phyloP scores from a whole-genome alignment of 73 alveolate species.

The Tetrahymena thermophila region DNA sequence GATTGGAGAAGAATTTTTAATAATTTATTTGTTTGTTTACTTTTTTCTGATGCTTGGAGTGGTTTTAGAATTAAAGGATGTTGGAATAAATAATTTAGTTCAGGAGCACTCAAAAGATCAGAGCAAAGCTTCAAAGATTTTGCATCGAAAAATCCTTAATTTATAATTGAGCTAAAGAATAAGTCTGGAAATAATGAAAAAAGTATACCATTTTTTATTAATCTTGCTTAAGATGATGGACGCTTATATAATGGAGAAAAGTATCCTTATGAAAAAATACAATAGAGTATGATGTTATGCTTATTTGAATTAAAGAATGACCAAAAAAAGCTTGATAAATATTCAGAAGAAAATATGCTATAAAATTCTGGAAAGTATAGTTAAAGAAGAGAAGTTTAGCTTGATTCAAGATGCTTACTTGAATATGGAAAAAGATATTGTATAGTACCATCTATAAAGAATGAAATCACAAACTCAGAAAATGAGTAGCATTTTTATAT shows the following conservation, averaged over 20 bases:
- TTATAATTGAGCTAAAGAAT: slow-evolving; percentile 29
- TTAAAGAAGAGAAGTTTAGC: slow-evolving; percentile 45
- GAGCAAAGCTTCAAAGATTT: slow-evolving; percentile 5
- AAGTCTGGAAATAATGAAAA: slow-evolving; percentile 62
- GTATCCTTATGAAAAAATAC: slow-evolving; percentile 50
- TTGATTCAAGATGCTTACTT: not conserved
- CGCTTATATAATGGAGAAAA: slow-evolving; percentile 43
- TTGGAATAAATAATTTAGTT: not conserved
- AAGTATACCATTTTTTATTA: slow-evolving; percentile 76
- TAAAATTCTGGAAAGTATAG: slow-evolving; percentile 42
- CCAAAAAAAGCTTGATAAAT: slow-evolving; percentile 20
- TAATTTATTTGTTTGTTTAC: slow-evolving; percentile 26
- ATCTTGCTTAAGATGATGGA: not conserved
- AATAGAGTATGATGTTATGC: slow-evolving; percentile 30
- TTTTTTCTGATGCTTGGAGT: slow-evolving; percentile 77
- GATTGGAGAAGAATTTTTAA: slow-evolving; percentile 76
- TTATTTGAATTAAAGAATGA: slow-evolving; percentile 15
- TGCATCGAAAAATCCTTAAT: slow-evolving; percentile 41
- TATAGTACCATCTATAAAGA: not conserved
- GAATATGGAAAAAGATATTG: not conserved
- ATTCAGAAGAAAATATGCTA: slow-evolving; percentile 21
- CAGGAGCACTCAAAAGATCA: slow-evolving; percentile 69
- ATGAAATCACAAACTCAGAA: not conserved
- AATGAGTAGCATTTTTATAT: not conserved
- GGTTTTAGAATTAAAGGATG: slow-evolving; percentile 67